phyloP scores from a whole-genome alignment of 2,329 filamentous ascomycete species.

The Aspergillus cejpii region DNA sequence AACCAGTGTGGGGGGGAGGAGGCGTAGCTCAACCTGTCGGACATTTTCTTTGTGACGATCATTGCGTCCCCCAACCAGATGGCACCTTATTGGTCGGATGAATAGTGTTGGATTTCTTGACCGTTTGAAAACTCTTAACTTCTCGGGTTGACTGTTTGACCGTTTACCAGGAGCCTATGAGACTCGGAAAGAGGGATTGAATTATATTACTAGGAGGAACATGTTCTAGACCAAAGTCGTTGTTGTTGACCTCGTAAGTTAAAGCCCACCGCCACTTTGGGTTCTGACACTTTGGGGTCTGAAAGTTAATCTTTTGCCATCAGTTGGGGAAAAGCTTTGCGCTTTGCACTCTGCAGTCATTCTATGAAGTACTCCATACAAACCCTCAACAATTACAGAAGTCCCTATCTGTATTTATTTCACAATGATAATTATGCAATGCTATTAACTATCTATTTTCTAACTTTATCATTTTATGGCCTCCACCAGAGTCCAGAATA shows the following conservation, averaged over 20 bases:
- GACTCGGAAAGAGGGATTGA: neutral
- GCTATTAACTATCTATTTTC: no score
- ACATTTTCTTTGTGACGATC: neutral
- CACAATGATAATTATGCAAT: no score
- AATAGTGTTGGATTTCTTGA: neutral
- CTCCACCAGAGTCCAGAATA: conserved; percentile 10
- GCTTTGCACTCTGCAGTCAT: no score
- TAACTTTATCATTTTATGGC: no score
- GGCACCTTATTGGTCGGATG: neutral
- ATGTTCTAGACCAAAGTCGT: neutral
- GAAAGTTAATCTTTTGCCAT: no score
- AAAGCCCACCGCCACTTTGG: conserved; percentile 11
- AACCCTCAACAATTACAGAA: no score
- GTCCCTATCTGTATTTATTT: no score
- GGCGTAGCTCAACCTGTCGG: neutral
- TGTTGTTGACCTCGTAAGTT: neutral
- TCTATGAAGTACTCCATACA: no score
- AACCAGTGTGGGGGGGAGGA: neutral
- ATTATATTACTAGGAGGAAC: neutral
- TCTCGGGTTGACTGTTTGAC: no score
- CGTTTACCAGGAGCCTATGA: neutral
- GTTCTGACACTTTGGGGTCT: no score
- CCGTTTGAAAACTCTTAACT: neutral
- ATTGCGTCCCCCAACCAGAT: no score
- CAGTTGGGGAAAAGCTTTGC: no score